phyloP scores from a whole-genome alignment of 768 basidiomycete genomes.

The Macrolepiota albuminosa region DNA sequence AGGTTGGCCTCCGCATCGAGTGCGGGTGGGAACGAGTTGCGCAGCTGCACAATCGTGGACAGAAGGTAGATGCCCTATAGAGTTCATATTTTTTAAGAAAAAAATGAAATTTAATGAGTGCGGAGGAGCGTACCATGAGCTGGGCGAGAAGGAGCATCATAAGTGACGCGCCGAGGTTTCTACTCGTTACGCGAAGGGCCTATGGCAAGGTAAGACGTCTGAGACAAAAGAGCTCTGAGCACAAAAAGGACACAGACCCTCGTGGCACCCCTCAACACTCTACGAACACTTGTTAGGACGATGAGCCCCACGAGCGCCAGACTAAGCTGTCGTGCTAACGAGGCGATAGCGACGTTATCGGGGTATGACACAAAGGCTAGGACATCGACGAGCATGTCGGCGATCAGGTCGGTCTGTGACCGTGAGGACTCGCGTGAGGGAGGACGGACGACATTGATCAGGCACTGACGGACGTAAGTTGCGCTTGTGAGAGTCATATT shows the following conservation, averaged over 20 bases:
- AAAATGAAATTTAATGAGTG: background rate
- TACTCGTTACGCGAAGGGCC: constrained; percentile 61
- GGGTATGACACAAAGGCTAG: constrained; percentile 23
- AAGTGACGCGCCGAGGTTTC: constrained; percentile 67
- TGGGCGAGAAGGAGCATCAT: constrained; percentile 78
- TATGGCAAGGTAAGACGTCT: constrained; percentile 16
- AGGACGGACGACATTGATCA: constrained; percentile 46
- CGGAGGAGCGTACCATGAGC: constrained; percentile 57
- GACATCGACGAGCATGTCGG: constrained; percentile 37
- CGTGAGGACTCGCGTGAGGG: constrained; percentile 23
- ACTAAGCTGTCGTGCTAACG: constrained; percentile 48
- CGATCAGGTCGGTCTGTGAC: constrained; percentile 20
- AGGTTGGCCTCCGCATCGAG: constrained; percentile 37
- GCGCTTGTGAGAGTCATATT: background rate
- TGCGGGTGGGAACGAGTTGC: constrained; percentile 73
- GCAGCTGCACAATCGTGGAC: constrained; percentile 77
- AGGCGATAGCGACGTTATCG: constrained; percentile 30
- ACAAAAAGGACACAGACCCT: constrained; percentile 31
- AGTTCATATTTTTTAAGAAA: too few species aligned
- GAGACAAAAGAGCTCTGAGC: background rate
- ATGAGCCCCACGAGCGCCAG: constrained; percentile 71
- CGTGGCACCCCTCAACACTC: constrained; percentile 65
- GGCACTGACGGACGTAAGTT: constrained; percentile 28
- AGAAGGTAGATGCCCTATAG: constrained; percentile 76
- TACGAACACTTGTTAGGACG: constrained; percentile 66